These are phyloP conservation scores for Neckera pumila DNA, from an alignment of 225 moss, liverwort and hornwort genomes.

Conservation along the genomic window DNA sequence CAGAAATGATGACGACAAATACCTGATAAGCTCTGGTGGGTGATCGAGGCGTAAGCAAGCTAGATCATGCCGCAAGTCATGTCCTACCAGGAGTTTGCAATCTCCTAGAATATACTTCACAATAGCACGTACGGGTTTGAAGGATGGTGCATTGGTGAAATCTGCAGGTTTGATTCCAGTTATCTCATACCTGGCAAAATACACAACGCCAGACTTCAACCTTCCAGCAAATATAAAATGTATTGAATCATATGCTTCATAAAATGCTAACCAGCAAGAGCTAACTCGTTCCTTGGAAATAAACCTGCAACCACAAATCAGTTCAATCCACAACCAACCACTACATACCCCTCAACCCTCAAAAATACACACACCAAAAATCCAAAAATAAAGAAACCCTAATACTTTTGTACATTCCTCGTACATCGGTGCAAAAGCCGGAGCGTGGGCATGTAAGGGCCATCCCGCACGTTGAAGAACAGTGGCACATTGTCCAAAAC, in stretches of 20 bases:
- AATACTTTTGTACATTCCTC: too few species aligned
- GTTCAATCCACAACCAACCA: too few species aligned
- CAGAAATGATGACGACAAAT: neutral
- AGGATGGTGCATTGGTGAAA: constrained; percentile 33
- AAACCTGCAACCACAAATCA: too few species aligned
- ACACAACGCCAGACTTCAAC: neutral
- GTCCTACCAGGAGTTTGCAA: constrained; percentile 36
- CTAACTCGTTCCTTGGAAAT: neutral
- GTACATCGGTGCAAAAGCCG: too few species aligned
- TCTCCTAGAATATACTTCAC: constrained; percentile 35
- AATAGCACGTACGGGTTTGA: constrained; percentile 20
- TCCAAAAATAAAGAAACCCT: too few species aligned
- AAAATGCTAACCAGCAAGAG: neutral
- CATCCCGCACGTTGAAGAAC: too few species aligned
- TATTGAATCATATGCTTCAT: neutral
- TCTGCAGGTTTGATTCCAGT: constrained; percentile 41
- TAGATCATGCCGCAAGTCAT: constrained; percentile 56
- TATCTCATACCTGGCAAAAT: constrained; percentile 28
- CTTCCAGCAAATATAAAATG: neutral
- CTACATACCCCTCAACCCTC: too few species aligned
- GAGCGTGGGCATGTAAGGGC: too few species aligned
- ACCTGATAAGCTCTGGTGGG: constrained; percentile 56
- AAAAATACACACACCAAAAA: too few species aligned
- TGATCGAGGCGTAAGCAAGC: constrained; percentile 46
- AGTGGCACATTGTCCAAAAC: too few species aligned